Percentiles rank a stretch among this genome's conserved stretches.
These are phyloP conservation scores for Rhodotorula sp. DNA, from an alignment of 1,284 basidiomycete genomes.

Conservation along the genomic window DNA sequence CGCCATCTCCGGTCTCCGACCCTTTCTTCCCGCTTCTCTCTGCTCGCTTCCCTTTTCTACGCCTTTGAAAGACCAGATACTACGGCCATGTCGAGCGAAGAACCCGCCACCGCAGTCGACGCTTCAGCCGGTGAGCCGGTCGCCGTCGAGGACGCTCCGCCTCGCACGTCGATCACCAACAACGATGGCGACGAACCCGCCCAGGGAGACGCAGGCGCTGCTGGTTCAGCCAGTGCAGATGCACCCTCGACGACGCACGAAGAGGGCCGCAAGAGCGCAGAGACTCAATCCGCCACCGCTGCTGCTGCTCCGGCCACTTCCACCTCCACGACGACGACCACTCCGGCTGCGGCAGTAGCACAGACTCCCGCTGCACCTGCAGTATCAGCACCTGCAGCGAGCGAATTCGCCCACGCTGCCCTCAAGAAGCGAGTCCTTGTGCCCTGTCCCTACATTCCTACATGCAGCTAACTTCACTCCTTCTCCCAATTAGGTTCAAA, in stretches of 20 bases:
- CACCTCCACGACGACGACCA: background rate
- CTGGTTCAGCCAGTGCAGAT: background rate
- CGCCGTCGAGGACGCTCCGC: slow-evolving; percentile 2
- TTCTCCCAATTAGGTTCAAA: slow-evolving; percentile 69
- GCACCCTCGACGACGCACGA: background rate
- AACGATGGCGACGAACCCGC: slow-evolving; percentile 3
- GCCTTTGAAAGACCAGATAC: background rate
- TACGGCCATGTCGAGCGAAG: slow-evolving; percentile 13
- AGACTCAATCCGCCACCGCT: slow-evolving; percentile 1
- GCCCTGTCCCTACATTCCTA: background rate
- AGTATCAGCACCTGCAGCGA: slow-evolving; percentile 12
- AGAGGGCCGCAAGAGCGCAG: background rate
- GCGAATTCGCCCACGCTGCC: slow-evolving; percentile 41
- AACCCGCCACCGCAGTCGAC: slow-evolving; percentile 23
- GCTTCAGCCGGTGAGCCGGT: slow-evolving; percentile 19
- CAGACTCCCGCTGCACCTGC: slow-evolving; percentile 12
- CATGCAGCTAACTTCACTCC: background rate
- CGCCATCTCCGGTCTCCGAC: background rate
- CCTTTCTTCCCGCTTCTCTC: background rate
- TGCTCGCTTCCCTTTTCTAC: background rate
- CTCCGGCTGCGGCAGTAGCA: slow-evolving; percentile 9
- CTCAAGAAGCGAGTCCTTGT: slow-evolving; percentile 35
- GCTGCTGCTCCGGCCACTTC: slow-evolving; percentile 1
- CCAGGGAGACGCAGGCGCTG: background rate
- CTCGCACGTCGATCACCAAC: background rate